Conservation (phyloP, 306 rosid genomes). For the Betula pendula region DNA sequence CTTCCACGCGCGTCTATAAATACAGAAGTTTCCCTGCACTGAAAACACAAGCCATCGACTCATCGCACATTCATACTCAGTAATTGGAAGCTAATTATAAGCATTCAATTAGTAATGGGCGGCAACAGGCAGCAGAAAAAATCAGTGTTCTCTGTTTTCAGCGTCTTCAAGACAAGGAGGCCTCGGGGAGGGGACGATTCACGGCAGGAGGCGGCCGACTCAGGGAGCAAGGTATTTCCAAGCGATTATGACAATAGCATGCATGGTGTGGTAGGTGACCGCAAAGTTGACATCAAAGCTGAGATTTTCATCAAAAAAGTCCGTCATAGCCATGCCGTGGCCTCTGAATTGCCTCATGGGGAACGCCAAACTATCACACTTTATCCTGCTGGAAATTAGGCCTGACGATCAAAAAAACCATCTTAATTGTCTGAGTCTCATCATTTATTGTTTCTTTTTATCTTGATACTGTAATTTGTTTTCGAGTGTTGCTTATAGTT, state of each 20-base stretch:
- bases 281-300: slow-evolving; percentile 67
- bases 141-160: slow-evolving; percentile 57
- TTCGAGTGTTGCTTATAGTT: slow-evolving; percentile 27
- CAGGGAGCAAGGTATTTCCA: slow-evolving; percentile 64
- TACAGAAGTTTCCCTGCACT: slow-evolving; percentile 22
- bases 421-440: too few relatives aligned
- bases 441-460: slow-evolving; percentile 1
- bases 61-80: too few relatives aligned
- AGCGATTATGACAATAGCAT: slow-evolving; percentile 73
- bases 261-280: slow-evolving; percentile 69
- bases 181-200: slow-evolving; percentile 29
- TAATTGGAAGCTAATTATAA: too few relatives aligned
- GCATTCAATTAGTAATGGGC: slow-evolving; percentile 46
- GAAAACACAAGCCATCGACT: slow-evolving; percentile 15
- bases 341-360: slow-evolving; percentile 28
- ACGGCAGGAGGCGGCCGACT: slow-evolving; percentile 37
- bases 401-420: too few relatives aligned
- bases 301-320: slow-evolving; percentile 48
- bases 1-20: slow-evolving; percentile 53
- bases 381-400: slow-evolving; percentile 36
- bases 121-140: slow-evolving; percentile 61
- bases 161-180: slow-evolving; percentile 51
- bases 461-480: slow-evolving; percentile 9
- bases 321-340: slow-evolving; percentile 51
- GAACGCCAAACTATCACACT: slow-evolving; percentile 41